These are phyloP conservation scores for Boletus sensibilis DNA, from an alignment of 768 basidiomycete species.

Conservation along the genomic window DNA sequence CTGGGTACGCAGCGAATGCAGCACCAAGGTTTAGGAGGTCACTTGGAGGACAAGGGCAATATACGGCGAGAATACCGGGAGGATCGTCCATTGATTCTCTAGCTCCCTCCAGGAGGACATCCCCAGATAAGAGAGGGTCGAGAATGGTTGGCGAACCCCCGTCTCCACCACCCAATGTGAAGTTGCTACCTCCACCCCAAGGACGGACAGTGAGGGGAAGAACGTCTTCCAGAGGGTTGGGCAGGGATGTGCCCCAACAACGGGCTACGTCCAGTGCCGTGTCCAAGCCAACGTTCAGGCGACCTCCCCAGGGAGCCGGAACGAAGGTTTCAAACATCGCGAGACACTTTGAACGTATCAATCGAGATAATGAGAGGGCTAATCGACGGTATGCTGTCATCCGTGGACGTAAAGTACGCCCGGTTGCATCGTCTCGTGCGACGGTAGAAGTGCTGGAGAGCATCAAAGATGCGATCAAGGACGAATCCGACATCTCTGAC, in stretches of 20 bases:
- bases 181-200: constrained; percentile 28
- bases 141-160: constrained; percentile 38
- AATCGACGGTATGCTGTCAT: constrained; percentile 84
- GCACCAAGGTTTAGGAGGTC: constrained; percentile 71
- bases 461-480: constrained; percentile 89
- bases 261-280: constrained; percentile 40
- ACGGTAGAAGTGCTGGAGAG: constrained; percentile 88
- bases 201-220: constrained; percentile 41
- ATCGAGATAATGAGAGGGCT: constrained; percentile 67
- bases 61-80: constrained; percentile 53
- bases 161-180: constrained; percentile 25
- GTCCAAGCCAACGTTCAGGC: constrained; percentile 55
- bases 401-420: constrained; percentile 81
- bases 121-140: constrained; percentile 66
- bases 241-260: constrained; percentile 39
- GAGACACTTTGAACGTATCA: constrained; percentile 86
- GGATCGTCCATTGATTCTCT: constrained; percentile 53
- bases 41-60: constrained; percentile 30
- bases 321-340: constrained; percentile 85
- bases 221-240: constrained; percentile 30
- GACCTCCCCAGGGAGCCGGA: constrained; percentile 47
- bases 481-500: constrained; percentile 72
- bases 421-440: constrained; percentile 84
- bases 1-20: constrained; percentile 90
- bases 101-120: constrained; percentile 60